Evolutionary conservation across 108 stramenopile genomes (phyloP).

Genomic region (Pseudonitzschia pungens): DNA sequence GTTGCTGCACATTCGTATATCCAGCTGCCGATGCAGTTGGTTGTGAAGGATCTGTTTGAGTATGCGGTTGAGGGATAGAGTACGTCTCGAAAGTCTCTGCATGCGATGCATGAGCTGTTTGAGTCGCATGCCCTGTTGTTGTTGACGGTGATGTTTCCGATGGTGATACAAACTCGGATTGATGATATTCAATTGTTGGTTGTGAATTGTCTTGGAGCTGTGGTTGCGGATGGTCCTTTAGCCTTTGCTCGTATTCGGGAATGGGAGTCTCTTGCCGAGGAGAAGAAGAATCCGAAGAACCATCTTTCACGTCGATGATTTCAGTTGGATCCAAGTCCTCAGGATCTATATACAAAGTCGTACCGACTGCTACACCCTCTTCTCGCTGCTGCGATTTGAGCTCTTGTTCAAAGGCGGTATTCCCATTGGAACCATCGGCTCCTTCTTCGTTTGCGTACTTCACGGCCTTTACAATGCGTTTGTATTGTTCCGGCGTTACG

Average conservation of each 20-base stretch:
- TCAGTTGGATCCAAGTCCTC: slow-evolving; percentile 19
- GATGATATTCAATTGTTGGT: neutral
- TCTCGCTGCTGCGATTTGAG: neutral
- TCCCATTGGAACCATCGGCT: neutral
- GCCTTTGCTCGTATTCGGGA: neutral
- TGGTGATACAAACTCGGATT: slow-evolving; percentile 2
- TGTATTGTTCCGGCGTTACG: slow-evolving; percentile 9
- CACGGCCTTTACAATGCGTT: slow-evolving; percentile 1
- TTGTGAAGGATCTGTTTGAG: neutral
- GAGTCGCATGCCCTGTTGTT: neutral
- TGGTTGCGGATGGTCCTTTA: neutral
- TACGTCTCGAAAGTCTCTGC: slow-evolving; percentile 4
- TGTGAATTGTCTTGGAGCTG: slow-evolving; percentile 1
- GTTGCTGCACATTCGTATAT: neutral
- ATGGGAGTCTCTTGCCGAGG: neutral
- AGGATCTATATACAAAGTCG: slow-evolving; percentile 1
- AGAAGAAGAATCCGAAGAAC: neutral
- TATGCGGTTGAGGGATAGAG: slow-evolving; percentile 3
- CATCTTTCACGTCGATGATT: slow-evolving; percentile 8
- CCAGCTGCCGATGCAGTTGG: neutral
- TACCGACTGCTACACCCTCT: neutral
- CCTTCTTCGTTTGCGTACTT: neutral
- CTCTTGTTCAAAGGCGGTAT: neutral
- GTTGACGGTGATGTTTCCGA: slow-evolving; percentile 1
- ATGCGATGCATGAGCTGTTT: neutral